These are phyloP conservation scores for Ilyonectria robusta DNA, from an alignment of 2,329 filamentous ascomycete species.

Conservation along the genomic window DNA sequence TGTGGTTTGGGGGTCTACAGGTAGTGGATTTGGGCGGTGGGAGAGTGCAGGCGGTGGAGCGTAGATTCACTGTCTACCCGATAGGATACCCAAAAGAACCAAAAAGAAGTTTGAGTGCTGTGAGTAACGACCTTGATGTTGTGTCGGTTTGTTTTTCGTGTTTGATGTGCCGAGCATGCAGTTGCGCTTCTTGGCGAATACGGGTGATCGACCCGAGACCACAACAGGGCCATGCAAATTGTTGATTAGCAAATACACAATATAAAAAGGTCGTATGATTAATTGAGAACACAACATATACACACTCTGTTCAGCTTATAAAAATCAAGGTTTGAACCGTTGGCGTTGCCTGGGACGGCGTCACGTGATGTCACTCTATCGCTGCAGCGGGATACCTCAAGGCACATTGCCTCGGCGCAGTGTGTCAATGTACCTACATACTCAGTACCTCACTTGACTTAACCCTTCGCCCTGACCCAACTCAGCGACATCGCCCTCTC, in stretches of 20 bases:
- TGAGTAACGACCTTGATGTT: background rate
- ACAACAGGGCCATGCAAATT: too few relatives aligned
- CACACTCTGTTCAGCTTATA: too few relatives aligned
- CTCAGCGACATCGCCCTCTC: slow-evolving; percentile 3
- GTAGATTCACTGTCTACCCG: slow-evolving; percentile 6
- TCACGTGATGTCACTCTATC: slow-evolving; percentile 6
- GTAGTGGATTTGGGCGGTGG: slow-evolving; percentile 42
- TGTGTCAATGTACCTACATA: background rate
- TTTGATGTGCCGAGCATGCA: background rate
- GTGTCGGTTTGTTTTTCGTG: background rate
- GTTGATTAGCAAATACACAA: background rate
- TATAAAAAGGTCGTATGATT: too few relatives aligned
- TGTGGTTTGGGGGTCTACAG: slow-evolving; percentile 87
- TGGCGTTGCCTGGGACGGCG: background rate
- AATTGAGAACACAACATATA: too few relatives aligned
- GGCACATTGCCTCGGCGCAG: slow-evolving; percentile 4
- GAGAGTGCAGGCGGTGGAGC: slow-evolving; percentile 24
- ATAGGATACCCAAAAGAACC: background rate
- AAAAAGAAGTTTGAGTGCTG: background rate
- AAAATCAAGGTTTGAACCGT: background rate
- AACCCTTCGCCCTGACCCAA: background rate
- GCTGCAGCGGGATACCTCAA: background rate
- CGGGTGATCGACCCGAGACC: too few relatives aligned
- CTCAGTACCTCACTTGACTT: background rate
- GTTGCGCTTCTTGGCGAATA: background rate